phyloP scores from a whole-genome alignment of 2,329 filamentous ascomycete species.

The Xylariaceae sp. region DNA sequence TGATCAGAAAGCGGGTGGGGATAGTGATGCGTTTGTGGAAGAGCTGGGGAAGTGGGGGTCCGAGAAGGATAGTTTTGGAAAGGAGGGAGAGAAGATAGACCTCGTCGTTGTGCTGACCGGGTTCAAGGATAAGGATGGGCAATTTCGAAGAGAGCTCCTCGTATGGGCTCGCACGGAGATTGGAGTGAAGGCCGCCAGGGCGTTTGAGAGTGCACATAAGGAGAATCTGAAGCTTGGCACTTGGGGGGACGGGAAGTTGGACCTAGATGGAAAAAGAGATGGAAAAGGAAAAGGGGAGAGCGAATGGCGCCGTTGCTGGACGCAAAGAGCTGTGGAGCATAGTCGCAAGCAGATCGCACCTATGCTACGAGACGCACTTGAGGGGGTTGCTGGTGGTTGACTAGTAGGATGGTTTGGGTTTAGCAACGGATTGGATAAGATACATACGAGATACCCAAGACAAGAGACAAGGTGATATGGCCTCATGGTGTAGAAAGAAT shows the following conservation, averaged over 20 bases:
- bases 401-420: background rate
- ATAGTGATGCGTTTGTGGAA: conserved; percentile 51
- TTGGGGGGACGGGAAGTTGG: conserved; percentile 58
- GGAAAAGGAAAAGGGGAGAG: conserved; percentile 31
- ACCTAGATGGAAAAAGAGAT: conserved; percentile 34
- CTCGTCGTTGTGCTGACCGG: conserved; percentile 73
- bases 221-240: conserved; percentile 61
- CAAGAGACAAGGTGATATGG: background rate
- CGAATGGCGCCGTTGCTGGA: conserved; percentile 67
- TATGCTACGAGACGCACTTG: conserved; percentile 64
- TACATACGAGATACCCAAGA: background rate
- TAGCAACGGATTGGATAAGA: background rate
- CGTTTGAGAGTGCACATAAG: conserved; percentile 56
- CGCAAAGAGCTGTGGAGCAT: conserved; percentile 64
- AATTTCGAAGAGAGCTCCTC: conserved; percentile 70
- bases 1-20: conserved; percentile 53
- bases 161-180: conserved; percentile 64
- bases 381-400: conserved; percentile 27
- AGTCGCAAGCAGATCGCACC: conserved; percentile 75
- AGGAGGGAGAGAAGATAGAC: conserved; percentile 63
- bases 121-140: conserved; percentile 56
- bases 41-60: conserved; percentile 33
- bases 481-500: no score
- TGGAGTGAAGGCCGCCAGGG: conserved; percentile 56
- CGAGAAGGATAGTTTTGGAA: conserved; percentile 32